Evolutionary conservation across 805 yeast species (phyloP), one percentile per base, ranked within the genome.

Genomic region (Barnettozyma sucrosica): DNA sequence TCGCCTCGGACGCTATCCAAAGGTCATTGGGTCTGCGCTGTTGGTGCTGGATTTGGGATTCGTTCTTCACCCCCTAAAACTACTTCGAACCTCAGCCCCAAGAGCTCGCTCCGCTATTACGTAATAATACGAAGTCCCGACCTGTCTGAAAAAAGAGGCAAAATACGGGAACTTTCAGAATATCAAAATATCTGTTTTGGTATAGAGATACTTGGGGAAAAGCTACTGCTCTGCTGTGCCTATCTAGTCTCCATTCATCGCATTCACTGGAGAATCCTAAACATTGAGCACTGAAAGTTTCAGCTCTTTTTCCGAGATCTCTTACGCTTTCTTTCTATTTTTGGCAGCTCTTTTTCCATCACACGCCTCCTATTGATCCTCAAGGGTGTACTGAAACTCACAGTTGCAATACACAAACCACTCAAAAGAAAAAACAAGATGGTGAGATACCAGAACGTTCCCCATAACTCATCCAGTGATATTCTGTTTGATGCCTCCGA

Each of bases 401-500:
- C 24, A n/a, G 11, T n/a, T 21, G n/a, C 5, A 5, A n/a, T 21
- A n/a, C 14, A 18, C 18, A 28, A 25, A 9, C 42, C 25, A 19
- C 36, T 18, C 11, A 16, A 32, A 42, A 10, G 19, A 32, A 14
- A 7, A 7, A 10, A 20, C 19, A 9, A 18, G 3, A 51, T 51
- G 51, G 47, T 40, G 20, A 34, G 45, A 19, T 45, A 50, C 25
- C 38, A 45, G 11, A 42, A 20, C 18, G 38, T 44, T 9, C 11
- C 37, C 21, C 4, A 4, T 13, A 30, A 33, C 25, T 30, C 28
- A 4, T 16, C 26, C 19, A 28, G 38, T n/a, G 43, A 49, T 19
- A 36, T 43, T 7, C 32, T 50, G 7, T 51, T 43, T 30, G 49
- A 51, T 16, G 51, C 47, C 7, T 45, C 46, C 2, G 36, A 43